Evolutionary conservation across 2,329 filamentous ascomycete genomes (phyloP), one percentile per base, ranked within the genome.

Genomic region (Didymella pomorum): DNA sequence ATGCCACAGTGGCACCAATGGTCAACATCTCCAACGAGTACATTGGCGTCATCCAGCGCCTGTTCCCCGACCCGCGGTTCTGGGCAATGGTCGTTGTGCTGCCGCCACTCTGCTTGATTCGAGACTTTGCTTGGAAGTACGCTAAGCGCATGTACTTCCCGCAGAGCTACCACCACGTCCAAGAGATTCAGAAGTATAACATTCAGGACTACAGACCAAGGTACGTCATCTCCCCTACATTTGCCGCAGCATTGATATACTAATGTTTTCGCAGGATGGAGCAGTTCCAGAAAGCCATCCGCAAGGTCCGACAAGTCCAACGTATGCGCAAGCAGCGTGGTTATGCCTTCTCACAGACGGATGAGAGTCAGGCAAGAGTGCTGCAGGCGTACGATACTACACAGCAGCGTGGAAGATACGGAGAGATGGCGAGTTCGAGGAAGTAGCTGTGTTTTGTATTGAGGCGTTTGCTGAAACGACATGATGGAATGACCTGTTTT

Each of bases 111-210:
- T 98, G 94, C 76, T 83, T 99, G 48, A 79, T 93, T 49, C 85
- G 95, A 70, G 95, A 99, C 76, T 91, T 97, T 78, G 88, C 89
- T 3, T 99, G 94, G 93, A 99, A 99, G 83, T 99, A 98, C 70
- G 88, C 87, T 61, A 97, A 97, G 83, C 87, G 95, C 65, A 97
- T 99, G 93, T 99, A 98, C 80, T 89, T 89, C 68, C 95, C 95
- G 21, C 91, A 97, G 79, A 88, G 92, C 42, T 99, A 99, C 73
- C 95, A 99, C 71, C 95, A 99, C 77, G 95, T 99, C 64, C 95
- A 99, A 79, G 95, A 99, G 81, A 99, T 99, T 69, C 95, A 99
- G 79, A 99, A 99, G 80, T 99, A 98, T 81, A 99, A 99, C 71
- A 97, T 99, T 60, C 95, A 99, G 80, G 95, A 99, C 80, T 99